These are phyloP conservation scores for Neurospora sp. DNA, from an alignment of 495 filamentous ascomycete genomes.

Conservation along the genomic window DNA sequence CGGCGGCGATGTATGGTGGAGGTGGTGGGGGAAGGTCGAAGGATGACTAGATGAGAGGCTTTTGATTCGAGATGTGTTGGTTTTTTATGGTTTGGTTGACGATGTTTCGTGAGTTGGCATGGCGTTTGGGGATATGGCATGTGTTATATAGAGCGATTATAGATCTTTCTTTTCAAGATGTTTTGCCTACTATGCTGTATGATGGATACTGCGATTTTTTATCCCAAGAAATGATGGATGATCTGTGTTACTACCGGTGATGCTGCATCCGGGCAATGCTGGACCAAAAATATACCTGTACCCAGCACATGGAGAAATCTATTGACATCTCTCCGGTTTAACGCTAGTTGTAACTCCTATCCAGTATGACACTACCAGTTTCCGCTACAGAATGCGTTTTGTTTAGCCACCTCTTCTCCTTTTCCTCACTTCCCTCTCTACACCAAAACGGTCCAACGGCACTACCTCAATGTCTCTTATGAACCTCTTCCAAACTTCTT, in stretches of 20 bases:
- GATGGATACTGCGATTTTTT: background rate
- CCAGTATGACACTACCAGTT: background rate
- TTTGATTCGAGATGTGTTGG: background rate
- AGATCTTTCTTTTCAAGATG: background rate
- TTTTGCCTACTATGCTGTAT: background rate
- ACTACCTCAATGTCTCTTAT: background rate
- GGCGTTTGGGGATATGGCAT: background rate
- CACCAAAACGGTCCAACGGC: background rate
- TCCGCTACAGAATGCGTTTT: background rate
- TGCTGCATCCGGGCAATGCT: background rate
- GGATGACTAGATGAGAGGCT: background rate
- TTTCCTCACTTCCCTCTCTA: background rate
- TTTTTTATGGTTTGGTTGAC: background rate
- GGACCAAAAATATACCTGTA: background rate
- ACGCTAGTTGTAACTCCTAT: background rate
- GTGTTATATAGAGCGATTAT: background rate
- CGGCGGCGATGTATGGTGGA: conserved; percentile 5
- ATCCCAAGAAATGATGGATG: background rate
- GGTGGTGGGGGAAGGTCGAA: background rate
- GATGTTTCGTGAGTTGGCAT: background rate
- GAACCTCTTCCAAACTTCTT: background rate
- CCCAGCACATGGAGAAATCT: background rate
- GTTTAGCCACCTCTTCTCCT: background rate
- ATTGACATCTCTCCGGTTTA: background rate
- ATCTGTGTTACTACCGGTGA: background rate